Evolutionary conservation across 371 early-diverging fungal species (phyloP).

Genomic region (Syncephalis fuscata): DNA sequence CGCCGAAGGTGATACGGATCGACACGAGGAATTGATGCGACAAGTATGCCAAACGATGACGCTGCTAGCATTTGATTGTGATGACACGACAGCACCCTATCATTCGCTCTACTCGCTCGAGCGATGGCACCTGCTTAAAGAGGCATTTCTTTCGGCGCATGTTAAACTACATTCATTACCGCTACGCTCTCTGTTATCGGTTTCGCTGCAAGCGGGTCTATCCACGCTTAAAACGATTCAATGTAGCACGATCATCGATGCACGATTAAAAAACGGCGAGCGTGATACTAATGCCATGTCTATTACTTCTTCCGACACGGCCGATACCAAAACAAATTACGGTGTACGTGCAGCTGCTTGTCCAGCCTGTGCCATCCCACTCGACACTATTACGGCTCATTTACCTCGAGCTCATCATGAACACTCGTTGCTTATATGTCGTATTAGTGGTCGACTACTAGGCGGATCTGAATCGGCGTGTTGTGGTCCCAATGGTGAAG

Average conservation of each 20-base stretch:
- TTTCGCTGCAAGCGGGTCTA: conserved; percentile 83
- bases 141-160: conserved; percentile 65
- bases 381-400: conserved; percentile 61
- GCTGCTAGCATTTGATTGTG: conserved; percentile 59
- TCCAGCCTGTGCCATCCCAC: conserved; percentile 3
- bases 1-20: too few relatives aligned
- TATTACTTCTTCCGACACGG: too few relatives aligned
- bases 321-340: too few relatives aligned
- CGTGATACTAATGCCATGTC: too few relatives aligned
- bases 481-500: conserved; percentile 87
- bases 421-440: conserved; percentile 84
- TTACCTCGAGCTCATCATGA: conserved; percentile 85
- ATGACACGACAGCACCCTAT: conserved; percentile 60
- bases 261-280: too few relatives aligned
- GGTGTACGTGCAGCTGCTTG: too few relatives aligned
- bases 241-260: conserved; percentile 9
- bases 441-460: conserved; percentile 75
- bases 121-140: conserved; percentile 66
- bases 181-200: conserved; percentile 59
- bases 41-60: conserved; percentile 64
- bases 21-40: too few relatives aligned
- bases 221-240: conserved; percentile 78
- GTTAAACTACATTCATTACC: conserved; percentile 74
- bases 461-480: conserved; percentile 89
- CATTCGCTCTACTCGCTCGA: conserved; percentile 47